Evolutionary conservation across 345 rosid genomes (phyloP).

Genomic region (Brassica cretica): DNA sequence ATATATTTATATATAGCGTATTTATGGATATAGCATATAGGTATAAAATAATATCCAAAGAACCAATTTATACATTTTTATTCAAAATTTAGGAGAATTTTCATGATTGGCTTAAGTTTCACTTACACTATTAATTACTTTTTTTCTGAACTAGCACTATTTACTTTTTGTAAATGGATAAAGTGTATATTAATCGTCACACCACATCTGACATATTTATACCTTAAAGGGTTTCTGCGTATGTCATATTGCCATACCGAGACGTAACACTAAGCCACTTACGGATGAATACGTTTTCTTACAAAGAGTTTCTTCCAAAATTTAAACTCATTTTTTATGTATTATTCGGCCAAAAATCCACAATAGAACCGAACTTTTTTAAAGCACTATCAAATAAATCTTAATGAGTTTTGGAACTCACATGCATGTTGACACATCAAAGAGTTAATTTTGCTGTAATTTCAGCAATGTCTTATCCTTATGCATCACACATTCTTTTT

Average conservation of each 20-base stretch:
- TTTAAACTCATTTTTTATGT: constrained; percentile 25
- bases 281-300: constrained; percentile 24
- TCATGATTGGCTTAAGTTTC: neutral
- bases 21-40: neutral
- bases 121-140: neutral
- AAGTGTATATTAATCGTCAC: neutral
- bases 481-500: constrained; percentile 10
- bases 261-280: constrained; percentile 33
- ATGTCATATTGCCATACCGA: constrained; percentile 4
- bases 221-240: constrained; percentile 18
- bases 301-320: constrained; percentile 29
- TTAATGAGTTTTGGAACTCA: neutral
- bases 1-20: neutral
- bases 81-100: neutral
- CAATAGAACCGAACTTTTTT: constrained; percentile 16
- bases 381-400: neutral
- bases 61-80: neutral
- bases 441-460: neutral
- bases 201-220: constrained; percentile 1
- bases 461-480: constrained; percentile 21
- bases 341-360: constrained; percentile 26
- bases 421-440: neutral
- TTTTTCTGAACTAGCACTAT: neutral
- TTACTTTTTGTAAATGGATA: constrained; percentile 15
- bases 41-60: neutral